phyloP scores from a whole-genome alignment of 2,329 filamentous ascomycete genomes.

The Cladophialophora yegresii region DNA sequence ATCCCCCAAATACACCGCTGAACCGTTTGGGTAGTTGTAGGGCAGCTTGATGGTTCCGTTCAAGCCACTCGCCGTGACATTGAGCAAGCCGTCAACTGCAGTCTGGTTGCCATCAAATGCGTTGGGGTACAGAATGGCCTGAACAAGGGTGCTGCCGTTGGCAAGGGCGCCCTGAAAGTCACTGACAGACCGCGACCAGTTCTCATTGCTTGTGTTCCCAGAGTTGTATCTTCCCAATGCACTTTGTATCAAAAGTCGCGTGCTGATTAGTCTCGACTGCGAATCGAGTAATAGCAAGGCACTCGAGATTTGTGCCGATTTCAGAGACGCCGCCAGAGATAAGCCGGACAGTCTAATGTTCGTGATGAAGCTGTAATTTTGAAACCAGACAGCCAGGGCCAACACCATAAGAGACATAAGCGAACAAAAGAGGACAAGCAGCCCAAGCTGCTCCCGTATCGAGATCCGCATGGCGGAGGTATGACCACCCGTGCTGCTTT shows the following conservation, averaged over 20 bases:
- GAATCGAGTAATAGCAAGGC: slow-evolving; percentile 78
- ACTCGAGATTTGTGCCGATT: slow-evolving; percentile 76
- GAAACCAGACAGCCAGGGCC: slow-evolving; percentile 71
- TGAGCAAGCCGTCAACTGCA: slow-evolving; percentile 58
- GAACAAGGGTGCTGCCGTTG: slow-evolving; percentile 63
- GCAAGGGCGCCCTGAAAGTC: slow-evolving; percentile 72
- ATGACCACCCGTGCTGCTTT: slow-evolving; percentile 7
- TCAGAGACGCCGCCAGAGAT: slow-evolving; percentile 78
- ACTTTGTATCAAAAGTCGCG: slow-evolving; percentile 58
- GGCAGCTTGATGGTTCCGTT: slow-evolving; percentile 61
- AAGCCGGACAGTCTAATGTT: slow-evolving; percentile 62
- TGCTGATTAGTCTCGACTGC: slow-evolving; percentile 70
- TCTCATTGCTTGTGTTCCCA: slow-evolving; percentile 56
- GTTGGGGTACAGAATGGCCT: slow-evolving; percentile 71
- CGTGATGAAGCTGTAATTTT: slow-evolving; percentile 64
- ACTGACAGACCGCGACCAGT: slow-evolving; percentile 62
- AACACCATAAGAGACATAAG: slow-evolving; percentile 75
- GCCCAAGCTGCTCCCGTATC: slow-evolving; percentile 82
- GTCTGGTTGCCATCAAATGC: slow-evolving; percentile 59
- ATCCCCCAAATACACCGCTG: slow-evolving; percentile 63
- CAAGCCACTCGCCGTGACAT: slow-evolving; percentile 58
- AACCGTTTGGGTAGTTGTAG: slow-evolving; percentile 60
- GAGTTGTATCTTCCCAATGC: slow-evolving; percentile 55
- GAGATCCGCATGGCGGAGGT: slow-evolving; percentile 69
- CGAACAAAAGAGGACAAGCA: slow-evolving; percentile 74